These are phyloP conservation scores for Mucor plumbeus DNA, from an alignment of 371 early-diverging fungal genomes.

Conservation along the genomic window DNA sequence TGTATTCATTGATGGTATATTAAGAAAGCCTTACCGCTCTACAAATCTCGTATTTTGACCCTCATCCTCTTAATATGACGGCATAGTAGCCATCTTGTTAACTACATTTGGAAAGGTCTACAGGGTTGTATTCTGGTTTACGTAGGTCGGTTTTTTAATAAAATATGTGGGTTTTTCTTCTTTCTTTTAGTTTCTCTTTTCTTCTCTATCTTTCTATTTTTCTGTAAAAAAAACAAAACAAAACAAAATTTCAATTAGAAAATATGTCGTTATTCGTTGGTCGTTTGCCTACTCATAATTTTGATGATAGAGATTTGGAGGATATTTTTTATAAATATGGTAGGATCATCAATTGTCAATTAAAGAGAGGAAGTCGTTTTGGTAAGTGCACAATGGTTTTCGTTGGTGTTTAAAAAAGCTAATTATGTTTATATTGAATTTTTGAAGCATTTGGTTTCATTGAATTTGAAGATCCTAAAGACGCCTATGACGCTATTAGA, in stretches of 20 bases:
- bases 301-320: slow-evolving; percentile 68
- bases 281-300: slow-evolving; percentile 61
- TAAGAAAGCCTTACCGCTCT: too few species aligned
- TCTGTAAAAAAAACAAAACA: neutral
- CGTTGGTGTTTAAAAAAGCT: neutral
- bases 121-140: neutral
- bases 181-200: slow-evolving; percentile 14
- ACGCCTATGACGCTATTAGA: slow-evolving; percentile 73
- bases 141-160: slow-evolving; percentile 1
- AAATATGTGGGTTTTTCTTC: neutral
- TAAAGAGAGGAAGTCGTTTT: slow-evolving; percentile 44
- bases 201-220: slow-evolving; percentile 8
- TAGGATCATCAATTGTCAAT: slow-evolving; percentile 64
- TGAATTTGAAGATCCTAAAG: slow-evolving; percentile 68
- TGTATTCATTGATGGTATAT: too few species aligned
- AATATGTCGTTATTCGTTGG: slow-evolving; percentile 65
- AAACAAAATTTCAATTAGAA: neutral
- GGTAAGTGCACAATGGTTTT: slow-evolving; percentile 16
- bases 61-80: neutral
- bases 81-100: neutral
- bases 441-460: slow-evolving; percentile 62
- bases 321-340: slow-evolving; percentile 72
- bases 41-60: too few species aligned
- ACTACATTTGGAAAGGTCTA: neutral
- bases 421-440: neutral